Conservation (phyloP, 768 basidiomycete genomes). For the Rubroboletus satanas region DNA sequence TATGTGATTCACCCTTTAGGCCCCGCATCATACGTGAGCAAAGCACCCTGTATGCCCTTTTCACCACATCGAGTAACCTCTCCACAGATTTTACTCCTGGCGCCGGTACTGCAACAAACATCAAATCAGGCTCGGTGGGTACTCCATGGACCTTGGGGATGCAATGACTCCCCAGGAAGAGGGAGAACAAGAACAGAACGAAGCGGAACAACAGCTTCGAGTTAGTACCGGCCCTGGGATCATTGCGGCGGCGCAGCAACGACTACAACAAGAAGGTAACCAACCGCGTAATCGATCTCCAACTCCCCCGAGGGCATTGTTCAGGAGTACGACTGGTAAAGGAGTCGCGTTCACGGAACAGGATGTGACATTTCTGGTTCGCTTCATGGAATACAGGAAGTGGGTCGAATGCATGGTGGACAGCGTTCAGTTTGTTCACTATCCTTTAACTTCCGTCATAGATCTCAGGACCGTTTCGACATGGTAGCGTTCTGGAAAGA, state of each 20-base stretch:
- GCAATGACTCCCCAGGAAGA: constrained; percentile 43
- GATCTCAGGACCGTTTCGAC: constrained; percentile 57
- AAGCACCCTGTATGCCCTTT: neutral
- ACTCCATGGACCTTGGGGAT: constrained; percentile 66
- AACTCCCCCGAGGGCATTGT: constrained; percentile 75
- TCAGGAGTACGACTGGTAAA: constrained; percentile 83
- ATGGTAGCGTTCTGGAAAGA: constrained; percentile 83
- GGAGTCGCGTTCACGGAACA: constrained; percentile 87
- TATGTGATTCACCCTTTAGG: constrained; percentile 37
- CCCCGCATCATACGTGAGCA: constrained; percentile 83
- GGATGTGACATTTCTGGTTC: constrained; percentile 72
- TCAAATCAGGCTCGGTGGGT: constrained; percentile 84
- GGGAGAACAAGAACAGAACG: constrained; percentile 40
- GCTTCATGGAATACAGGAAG: constrained; percentile 77
- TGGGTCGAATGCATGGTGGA: constrained; percentile 32
- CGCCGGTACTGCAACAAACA: constrained; percentile 90
- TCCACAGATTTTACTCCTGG: constrained; percentile 80
- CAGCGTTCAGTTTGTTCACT: constrained; percentile 1
- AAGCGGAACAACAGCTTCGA: constrained; percentile 38
- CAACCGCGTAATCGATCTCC: constrained; percentile 63
- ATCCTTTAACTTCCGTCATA: constrained; percentile 20
- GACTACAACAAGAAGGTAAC: constrained; percentile 35
- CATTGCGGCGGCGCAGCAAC: constrained; percentile 43
- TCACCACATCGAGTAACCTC: neutral
- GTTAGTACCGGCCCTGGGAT: constrained; percentile 41